Evolutionary conservation across 768 basidiomycete genomes (phyloP).

Genomic region (Lentinula boryana): DNA sequence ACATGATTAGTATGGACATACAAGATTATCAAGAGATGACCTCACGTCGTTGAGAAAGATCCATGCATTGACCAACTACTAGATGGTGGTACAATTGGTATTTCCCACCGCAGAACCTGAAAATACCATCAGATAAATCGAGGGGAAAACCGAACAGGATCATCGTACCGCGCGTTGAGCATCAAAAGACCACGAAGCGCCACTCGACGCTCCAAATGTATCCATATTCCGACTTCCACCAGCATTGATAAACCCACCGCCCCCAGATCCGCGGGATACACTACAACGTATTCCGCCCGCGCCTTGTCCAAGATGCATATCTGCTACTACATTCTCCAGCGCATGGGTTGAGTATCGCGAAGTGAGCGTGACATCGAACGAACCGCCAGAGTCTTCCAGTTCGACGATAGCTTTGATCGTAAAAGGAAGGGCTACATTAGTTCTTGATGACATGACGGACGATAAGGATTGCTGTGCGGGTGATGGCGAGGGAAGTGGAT

Average conservation of each 20-base stretch:
- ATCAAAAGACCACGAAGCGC: conserved; percentile 80
- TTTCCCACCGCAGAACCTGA: conserved; percentile 76
- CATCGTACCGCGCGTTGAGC: conserved; percentile 49
- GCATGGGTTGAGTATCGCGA: conserved; percentile 58
- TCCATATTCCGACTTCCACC: conserved; percentile 22
- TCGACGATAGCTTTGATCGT: conserved; percentile 43
- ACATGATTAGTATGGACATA: not conserved
- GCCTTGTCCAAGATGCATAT: conserved; percentile 70
- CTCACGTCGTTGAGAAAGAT: conserved; percentile 64
- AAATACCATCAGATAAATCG: not conserved
- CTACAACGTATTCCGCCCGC: conserved; percentile 68
- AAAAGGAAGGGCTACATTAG: conserved; percentile 43
- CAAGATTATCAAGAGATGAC: conserved; percentile 6
- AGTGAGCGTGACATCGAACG: conserved; percentile 56
- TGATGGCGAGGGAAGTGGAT: conserved; percentile 21
- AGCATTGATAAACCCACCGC: conserved; percentile 36
- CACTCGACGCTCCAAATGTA: conserved; percentile 25
- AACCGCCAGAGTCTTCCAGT: conserved; percentile 39
- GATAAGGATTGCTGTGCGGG: not conserved
- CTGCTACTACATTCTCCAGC: conserved; percentile 67
- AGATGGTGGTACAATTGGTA: conserved; percentile 60
- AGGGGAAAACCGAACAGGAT: not conserved
- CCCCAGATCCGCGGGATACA: conserved; percentile 44
- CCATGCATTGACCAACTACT: conserved; percentile 71
- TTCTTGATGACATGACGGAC: not conserved